Percentiles rank a stretch among this genome's conserved stretches.
Evolutionary conservation across 768 basidiomycete species (phyloP).

Genomic region (Lentinula aciculospora): DNA sequence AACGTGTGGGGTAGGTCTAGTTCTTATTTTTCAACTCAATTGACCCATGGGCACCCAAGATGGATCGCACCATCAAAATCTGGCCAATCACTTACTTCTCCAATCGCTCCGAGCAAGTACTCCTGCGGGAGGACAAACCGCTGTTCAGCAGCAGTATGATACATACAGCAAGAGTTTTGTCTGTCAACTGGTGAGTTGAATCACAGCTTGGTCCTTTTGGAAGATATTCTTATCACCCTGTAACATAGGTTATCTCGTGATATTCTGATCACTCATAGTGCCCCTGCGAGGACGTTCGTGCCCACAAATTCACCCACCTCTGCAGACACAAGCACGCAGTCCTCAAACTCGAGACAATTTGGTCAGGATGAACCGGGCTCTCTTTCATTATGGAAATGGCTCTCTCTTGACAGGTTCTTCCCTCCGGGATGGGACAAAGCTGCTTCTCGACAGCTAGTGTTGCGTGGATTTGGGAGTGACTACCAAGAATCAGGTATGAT

Average conservation of each 20-base stretch:
- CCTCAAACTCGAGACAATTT: background rate
- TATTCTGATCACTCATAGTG: slow-evolving; percentile 47
- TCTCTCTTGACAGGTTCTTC: slow-evolving; percentile 61
- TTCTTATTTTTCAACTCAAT: background rate
- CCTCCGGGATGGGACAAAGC: slow-evolving; percentile 29
- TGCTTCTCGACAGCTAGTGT: slow-evolving; percentile 24
- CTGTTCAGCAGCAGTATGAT: slow-evolving; percentile 64
- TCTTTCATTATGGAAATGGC: slow-evolving; percentile 63
- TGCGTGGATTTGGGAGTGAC: slow-evolving; percentile 68
- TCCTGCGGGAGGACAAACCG: slow-evolving; percentile 60
- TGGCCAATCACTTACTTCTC: slow-evolving; percentile 51
- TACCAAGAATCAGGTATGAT: slow-evolving; percentile 69
- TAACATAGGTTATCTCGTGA: slow-evolving; percentile 50
- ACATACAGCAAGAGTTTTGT: slow-evolving; percentile 60
- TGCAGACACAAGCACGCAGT: background rate
- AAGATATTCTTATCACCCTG: background rate
- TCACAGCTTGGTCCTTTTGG: background rate
- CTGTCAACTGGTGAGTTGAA: slow-evolving; percentile 51
- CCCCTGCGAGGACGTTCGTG: slow-evolving; percentile 41
- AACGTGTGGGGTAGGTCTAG: slow-evolving; percentile 63
- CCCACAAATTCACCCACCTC: background rate
- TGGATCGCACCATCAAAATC: slow-evolving; percentile 72
- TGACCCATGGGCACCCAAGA: slow-evolving; percentile 29
- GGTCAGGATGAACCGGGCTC: slow-evolving; percentile 39
- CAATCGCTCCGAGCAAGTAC: slow-evolving; percentile 11